Percentiles rank a stretch among this genome's conserved stretches.
phyloP scores from a whole-genome alignment of 345 rosid genomes.

The Aethionema arabicum region DNA sequence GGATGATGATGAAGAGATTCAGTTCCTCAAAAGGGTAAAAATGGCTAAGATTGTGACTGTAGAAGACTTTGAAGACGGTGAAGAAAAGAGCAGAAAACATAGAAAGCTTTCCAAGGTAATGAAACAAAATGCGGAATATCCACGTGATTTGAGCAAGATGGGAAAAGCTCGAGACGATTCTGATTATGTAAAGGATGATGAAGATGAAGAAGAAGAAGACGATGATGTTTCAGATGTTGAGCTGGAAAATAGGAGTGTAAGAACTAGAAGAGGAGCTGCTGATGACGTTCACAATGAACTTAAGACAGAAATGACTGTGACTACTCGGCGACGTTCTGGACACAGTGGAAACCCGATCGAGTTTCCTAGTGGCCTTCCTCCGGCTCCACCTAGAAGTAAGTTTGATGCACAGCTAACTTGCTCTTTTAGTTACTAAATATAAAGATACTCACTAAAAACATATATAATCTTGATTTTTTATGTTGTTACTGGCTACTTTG shows the following conservation, averaged over 20 bases:
- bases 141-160: constrained; percentile 31
- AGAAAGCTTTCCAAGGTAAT: constrained; percentile 52
- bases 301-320: constrained; percentile 58
- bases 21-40: constrained; percentile 72
- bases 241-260: constrained; percentile 42
- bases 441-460: not conserved
- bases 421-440: not conserved
- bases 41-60: constrained; percentile 42
- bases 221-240: constrained; percentile 49
- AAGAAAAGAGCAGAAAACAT: constrained; percentile 59
- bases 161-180: constrained; percentile 49
- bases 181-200: constrained; percentile 69
- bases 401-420: constrained; percentile 9
- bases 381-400: constrained; percentile 92
- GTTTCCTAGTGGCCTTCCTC: constrained; percentile 91
- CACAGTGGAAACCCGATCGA: constrained; percentile 52
- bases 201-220: constrained; percentile 30
- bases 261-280: constrained; percentile 57
- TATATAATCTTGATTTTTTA: not conserved
- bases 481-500: not conserved
- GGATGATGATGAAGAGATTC: constrained; percentile 77
- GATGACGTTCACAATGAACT: constrained; percentile 50
- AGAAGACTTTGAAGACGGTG: constrained; percentile 59
- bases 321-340: constrained; percentile 70
- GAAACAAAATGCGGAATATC: constrained; percentile 28